These are phyloP conservation scores for Vitis hybrid DNA, from an alignment of 177 flowering plant genomes.

Conservation along the genomic window DNA sequence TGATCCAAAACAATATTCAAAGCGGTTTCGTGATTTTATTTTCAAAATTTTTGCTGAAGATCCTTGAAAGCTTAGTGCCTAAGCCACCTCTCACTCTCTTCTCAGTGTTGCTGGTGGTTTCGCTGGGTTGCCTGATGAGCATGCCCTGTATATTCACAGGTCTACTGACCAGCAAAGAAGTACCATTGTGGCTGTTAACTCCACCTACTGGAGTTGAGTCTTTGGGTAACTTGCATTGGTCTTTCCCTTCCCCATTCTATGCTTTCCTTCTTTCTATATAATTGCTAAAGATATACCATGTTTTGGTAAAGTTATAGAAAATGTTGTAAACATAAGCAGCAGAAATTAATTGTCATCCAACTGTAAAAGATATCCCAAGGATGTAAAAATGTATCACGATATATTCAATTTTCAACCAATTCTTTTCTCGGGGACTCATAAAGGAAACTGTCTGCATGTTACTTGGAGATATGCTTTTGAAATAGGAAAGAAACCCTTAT, in stretches of 20 bases:
- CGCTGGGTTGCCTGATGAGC: no score
- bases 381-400: not conserved
- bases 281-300: not conserved
- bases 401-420: not conserved
- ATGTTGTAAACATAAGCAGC: not conserved
- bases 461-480: not conserved
- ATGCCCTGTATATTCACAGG: no score
- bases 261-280: not conserved
- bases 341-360: not conserved
- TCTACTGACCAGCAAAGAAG: no score
- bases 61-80: constrained; percentile 4
- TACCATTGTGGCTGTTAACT: no score
- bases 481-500: not conserved
- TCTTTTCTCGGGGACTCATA: not conserved
- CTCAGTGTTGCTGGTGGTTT: no score
- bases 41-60: constrained; percentile 43
- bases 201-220: no score
- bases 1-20: constrained; percentile 54
- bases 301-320: not conserved
- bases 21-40: constrained; percentile 57
- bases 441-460: not conserved
- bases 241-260: no score
- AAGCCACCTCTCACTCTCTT: not conserved
- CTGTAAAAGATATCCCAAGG: not conserved
- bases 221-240: no score